Percentiles rank a stretch among this genome's conserved stretches.
Conservation (phyloP, 2,329 filamentous ascomycete species). For the Colletotrichum limetticola region DNA sequence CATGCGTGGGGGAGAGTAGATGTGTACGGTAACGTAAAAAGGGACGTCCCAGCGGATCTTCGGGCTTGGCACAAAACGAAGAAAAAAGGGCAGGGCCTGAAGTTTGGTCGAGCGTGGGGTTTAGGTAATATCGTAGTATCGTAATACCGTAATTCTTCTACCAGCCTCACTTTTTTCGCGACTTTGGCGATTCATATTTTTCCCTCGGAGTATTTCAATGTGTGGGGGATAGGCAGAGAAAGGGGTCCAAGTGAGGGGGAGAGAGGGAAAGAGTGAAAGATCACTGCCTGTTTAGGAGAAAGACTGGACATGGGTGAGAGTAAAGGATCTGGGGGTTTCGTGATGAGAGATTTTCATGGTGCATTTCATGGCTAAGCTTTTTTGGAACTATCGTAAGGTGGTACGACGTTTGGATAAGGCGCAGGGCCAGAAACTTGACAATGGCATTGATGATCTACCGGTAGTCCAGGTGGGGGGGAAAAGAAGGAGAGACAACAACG, state of each 20-base stretch:
- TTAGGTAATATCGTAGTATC: background rate
- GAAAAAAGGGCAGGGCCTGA: constrained; percentile 3
- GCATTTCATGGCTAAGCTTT: no score
- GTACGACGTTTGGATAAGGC: no score
- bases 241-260: background rate
- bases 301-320: no score
- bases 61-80: constrained; percentile 12
- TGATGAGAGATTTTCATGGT: no score
- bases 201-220: no score
- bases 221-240: background rate
- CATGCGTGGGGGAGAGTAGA: background rate
- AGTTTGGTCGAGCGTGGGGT: constrained; percentile 10
- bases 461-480: background rate
- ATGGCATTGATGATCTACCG: no score
- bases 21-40: background rate
- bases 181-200: background rate
- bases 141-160: background rate
- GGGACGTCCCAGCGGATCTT: background rate
- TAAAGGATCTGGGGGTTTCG: no score
- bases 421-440: no score
- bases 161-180: background rate
- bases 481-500: background rate
- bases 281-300: no score
- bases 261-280: background rate
- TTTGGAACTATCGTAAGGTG: no score